Percentiles rank a stretch among this genome's conserved stretches.
Conservation (phyloP, 1,284 basidiomycete species). For the Veloporphyrellus conicus region DNA sequence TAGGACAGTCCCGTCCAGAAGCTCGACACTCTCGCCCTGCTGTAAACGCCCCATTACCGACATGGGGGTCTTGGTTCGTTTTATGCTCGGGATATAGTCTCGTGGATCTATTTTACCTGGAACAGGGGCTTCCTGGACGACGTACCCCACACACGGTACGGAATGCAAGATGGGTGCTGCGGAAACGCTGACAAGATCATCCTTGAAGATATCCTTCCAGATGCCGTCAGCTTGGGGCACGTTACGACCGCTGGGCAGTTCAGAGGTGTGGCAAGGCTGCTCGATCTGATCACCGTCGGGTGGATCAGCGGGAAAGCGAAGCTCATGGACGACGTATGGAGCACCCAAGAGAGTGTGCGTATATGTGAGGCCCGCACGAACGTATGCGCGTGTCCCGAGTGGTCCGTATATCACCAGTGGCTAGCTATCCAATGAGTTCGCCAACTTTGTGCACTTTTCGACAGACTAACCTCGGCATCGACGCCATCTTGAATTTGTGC, state of each 20-base stretch:
- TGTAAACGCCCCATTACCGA: constrained; percentile 68
- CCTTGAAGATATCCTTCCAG: constrained; percentile 69
- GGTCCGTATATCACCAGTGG: constrained; percentile 86
- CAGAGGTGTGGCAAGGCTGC: constrained; percentile 49
- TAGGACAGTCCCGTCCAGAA: constrained; percentile 76
- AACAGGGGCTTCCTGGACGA: constrained; percentile 72
- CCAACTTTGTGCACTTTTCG: neutral
- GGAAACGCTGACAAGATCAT: constrained; percentile 63
- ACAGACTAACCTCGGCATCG: constrained; percentile 32
- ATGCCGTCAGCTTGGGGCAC: constrained; percentile 59
- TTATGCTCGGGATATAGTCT: constrained; percentile 60
- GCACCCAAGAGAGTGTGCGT: constrained; percentile 69
- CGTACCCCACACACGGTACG: constrained; percentile 81
- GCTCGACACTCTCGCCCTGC: constrained; percentile 61
- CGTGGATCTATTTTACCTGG: constrained; percentile 71
- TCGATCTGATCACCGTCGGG: constrained; percentile 44
- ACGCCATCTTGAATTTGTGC: constrained; percentile 25
- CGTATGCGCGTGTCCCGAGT: constrained; percentile 75
- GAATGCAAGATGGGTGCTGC: constrained; percentile 82
- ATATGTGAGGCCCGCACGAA: constrained; percentile 68
- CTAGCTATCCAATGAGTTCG: constrained; percentile 32
- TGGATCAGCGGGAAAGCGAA: constrained; percentile 62
- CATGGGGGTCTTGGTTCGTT: constrained; percentile 70
- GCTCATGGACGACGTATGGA: constrained; percentile 87
- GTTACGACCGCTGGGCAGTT: constrained; percentile 65